Evolutionary conservation across 1,284 basidiomycete genomes (phyloP), one percentile per base, ranked within the genome.

Genomic region (Cryptococcus depauperatus): DNA sequence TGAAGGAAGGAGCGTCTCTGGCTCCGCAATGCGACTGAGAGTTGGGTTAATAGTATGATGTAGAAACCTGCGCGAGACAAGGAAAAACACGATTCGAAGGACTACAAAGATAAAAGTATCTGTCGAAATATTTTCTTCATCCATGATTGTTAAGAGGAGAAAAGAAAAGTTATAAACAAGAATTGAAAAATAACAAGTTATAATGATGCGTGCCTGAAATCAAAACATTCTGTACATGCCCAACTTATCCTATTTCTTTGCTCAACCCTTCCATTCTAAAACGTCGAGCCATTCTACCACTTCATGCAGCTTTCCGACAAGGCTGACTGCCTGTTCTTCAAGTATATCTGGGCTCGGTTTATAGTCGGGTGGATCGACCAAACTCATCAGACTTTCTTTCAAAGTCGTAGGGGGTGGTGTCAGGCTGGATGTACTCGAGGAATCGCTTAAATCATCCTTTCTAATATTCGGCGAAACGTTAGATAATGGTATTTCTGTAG

Each of bases 31-130:
- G 14, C 64, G 56, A 25, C 64, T 56, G 4, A 70, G 55, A 2
- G 68, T 65, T 2, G 68, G 68, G 18, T 56, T 62, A 28, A 72
- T 50, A 4, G 66, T 59, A 10, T 54, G 47, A 14, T 56, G 52
- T 16, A 72, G 62, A 56, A 70, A 70, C 16, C 59, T 52, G 8
- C 68, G 57, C 6, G 67, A 63, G 28, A 66, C 46, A 40, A 68
- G 47, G 42, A 68, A 70, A 52, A 62, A 68, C 27, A 58, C 55
- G 2, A 57, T 25, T 14, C 69, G 58, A 4, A 68, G 44, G 41
- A 43, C 37, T 43, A 71, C 19, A 35, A 71, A 57, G 37, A 69
- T 25, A 23, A 59, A 29, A 5, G 68, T 65, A 51, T 72, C 70
- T 43, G 7, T 14, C 23, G 41, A 22, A 16, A 30, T 30, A 16